These are phyloP conservation scores for Sporopachydermia cereana DNA, from an alignment of 1,139 yeast genomes.

Conservation along the genomic window DNA sequence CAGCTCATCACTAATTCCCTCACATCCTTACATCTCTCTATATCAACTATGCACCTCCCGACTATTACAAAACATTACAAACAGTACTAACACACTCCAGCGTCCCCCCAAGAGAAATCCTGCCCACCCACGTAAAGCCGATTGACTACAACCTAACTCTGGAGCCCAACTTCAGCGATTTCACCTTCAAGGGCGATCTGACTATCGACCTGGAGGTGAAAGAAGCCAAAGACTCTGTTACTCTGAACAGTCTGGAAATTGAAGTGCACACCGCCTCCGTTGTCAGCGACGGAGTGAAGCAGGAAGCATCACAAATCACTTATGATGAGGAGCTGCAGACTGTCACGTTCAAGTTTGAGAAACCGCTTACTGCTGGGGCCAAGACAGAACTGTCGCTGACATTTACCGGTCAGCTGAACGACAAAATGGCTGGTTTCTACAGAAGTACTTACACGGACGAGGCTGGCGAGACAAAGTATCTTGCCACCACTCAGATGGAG, in stretches of 20 bases:
- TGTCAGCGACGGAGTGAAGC: slow-evolving; percentile 23
- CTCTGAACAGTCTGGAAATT: slow-evolving; percentile 55
- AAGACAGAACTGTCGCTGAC: slow-evolving; percentile 36
- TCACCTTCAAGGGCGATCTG: slow-evolving; percentile 59
- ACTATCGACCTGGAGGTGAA: slow-evolving; percentile 53
- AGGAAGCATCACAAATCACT: slow-evolving; percentile 11
- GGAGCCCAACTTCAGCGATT: slow-evolving; percentile 63
- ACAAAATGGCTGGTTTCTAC: slow-evolving; percentile 73
- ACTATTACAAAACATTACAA: slow-evolving; percentile 1
- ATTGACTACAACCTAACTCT: slow-evolving; percentile 56
- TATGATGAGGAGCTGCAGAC: slow-evolving; percentile 50
- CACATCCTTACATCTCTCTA: too few relatives aligned
- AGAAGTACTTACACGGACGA: slow-evolving; percentile 61
- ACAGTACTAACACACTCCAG: slow-evolving; percentile 17
- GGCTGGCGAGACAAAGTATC: slow-evolving; percentile 47
- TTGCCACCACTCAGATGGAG: slow-evolving; percentile 78
- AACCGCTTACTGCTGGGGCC: slow-evolving; percentile 35
- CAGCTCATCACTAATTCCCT: too few relatives aligned
- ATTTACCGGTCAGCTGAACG: slow-evolving; percentile 63
- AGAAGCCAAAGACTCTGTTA: slow-evolving; percentile 38
- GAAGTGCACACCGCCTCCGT: slow-evolving; percentile 44
- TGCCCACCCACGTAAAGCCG: slow-evolving; percentile 66
- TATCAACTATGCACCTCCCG: too few relatives aligned
- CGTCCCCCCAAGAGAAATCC: slow-evolving; percentile 39
- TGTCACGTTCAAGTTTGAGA: slow-evolving; percentile 46